phyloP scores from a whole-genome alignment of 2,329 filamentous ascomycete genomes.

The Aureobasidium sp. region DNA sequence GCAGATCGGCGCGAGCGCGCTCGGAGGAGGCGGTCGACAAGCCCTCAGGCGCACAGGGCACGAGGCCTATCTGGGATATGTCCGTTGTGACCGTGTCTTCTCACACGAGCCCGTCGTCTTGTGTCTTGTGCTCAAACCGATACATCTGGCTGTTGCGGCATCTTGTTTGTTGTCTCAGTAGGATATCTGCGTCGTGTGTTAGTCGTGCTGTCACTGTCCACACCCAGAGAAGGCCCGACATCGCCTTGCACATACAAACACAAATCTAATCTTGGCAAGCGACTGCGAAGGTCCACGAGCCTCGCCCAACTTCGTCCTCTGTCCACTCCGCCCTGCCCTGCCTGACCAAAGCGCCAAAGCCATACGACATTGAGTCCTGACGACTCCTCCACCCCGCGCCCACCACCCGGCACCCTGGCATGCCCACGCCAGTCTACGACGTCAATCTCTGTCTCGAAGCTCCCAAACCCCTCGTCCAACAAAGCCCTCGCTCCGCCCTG shows the following conservation, averaged over 20 bases:
- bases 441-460: background rate
- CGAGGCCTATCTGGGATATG: background rate
- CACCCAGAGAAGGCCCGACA: background rate
- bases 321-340: background rate
- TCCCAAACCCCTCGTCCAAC: background rate
- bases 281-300: background rate
- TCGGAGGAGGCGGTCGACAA: background rate
- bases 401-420: slow-evolving; percentile 6
- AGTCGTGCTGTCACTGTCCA: background rate
- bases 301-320: background rate
- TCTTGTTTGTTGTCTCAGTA: background rate
- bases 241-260: background rate
- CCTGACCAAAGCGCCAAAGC: background rate
- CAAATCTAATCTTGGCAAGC: slow-evolving; percentile 7
- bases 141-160: background rate
- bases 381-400: background rate
- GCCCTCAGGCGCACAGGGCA: slow-evolving; percentile 5
- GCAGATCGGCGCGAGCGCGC: slow-evolving; percentile 2
- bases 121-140: background rate
- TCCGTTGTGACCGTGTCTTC: background rate
- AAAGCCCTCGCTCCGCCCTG: slow-evolving; percentile 2
- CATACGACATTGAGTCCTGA: no score
- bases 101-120: background rate
- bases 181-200: background rate
- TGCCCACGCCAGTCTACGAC: slow-evolving; percentile 1